Evolutionary conservation across 208 protist genomes (phyloP).

Genomic region (Spongospora subterranea): DNA sequence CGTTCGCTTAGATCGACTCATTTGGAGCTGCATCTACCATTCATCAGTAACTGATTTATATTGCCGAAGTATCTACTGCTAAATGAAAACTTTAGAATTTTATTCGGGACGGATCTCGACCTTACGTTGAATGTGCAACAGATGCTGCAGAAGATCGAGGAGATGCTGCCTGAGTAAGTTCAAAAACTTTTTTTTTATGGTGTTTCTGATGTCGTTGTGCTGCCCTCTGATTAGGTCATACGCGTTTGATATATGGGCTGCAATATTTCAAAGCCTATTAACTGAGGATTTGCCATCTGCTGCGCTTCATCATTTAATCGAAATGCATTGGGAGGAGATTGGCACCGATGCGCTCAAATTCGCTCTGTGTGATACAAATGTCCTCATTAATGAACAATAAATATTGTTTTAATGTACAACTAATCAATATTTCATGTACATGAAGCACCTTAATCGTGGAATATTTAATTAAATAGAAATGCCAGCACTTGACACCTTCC

Average conservation of each 20-base stretch:
- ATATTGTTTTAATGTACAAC: too few species aligned
- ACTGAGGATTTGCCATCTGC: background rate
- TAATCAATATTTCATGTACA: too few species aligned
- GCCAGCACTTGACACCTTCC: too few species aligned
- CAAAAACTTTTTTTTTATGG: too few species aligned
- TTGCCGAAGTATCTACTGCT: too few species aligned
- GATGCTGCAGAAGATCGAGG: background rate
- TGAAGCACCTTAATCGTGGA: too few species aligned
- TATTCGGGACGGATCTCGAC: slow-evolving; percentile 22
- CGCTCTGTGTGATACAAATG: slow-evolving; percentile 39
- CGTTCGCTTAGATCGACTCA: background rate
- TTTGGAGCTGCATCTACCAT: slow-evolving; percentile 14
- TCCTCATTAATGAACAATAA: slow-evolving; percentile 11
- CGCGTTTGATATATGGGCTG: background rate
- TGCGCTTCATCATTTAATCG: background rate
- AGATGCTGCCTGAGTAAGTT: slow-evolving; percentile 22
- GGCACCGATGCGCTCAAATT: slow-evolving; percentile 8
- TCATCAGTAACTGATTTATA: background rate
- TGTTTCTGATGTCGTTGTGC: background rate
- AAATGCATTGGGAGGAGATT: slow-evolving; percentile 8
- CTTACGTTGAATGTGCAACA: background rate
- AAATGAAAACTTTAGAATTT: background rate
- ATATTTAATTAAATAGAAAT: too few species aligned
- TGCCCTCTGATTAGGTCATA: slow-evolving; percentile 47
- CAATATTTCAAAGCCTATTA: slow-evolving; percentile 30